Evolutionary conservation across 192 early-diverging fungal species (phyloP).

Genomic region (Kappamyces sp.): DNA sequence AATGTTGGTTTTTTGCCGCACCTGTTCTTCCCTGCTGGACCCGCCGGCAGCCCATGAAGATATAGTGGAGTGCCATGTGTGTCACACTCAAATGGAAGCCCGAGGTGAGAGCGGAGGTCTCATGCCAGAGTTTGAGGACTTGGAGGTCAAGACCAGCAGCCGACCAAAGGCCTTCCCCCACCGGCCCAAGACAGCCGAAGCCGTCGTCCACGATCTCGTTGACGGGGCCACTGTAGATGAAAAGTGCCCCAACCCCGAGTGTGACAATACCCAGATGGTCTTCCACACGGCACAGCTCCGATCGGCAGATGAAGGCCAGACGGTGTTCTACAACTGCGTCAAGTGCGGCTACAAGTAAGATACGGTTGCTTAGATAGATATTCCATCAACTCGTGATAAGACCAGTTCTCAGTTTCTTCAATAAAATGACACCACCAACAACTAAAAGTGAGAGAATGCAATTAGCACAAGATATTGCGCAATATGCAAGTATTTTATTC

Average conservation of each 20-base stretch:
- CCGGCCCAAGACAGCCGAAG: constrained; percentile 22
- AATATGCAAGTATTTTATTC: too few relatives aligned
- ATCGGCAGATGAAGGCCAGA: constrained; percentile 99
- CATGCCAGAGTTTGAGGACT: constrained; percentile 63
- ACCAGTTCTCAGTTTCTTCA: not conserved
- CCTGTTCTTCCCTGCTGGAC: constrained; percentile 87
- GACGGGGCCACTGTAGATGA: constrained; percentile 65
- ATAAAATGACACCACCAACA: not conserved
- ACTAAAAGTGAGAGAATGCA: too few relatives aligned
- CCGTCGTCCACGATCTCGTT: constrained; percentile 28
- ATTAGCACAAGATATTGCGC: too few relatives aligned
- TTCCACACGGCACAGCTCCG: constrained; percentile 96
- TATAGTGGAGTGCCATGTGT: constrained; percentile 73
- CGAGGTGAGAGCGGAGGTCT: constrained; percentile 36
- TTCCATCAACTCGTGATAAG: constrained; percentile 24
- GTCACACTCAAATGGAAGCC: constrained; percentile 60
- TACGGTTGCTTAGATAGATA: constrained; percentile 18
- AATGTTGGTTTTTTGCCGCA: constrained; percentile 78
- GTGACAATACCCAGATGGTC: constrained; percentile 87
- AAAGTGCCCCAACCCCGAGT: constrained; percentile 75
- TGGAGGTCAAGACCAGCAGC: constrained; percentile 75
- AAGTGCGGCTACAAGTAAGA: constrained; percentile 77
- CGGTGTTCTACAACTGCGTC: constrained; percentile 96
- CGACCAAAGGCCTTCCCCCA: constrained; percentile 69
- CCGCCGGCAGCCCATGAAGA: constrained; percentile 66